Evolutionary conservation across 192 early-diverging fungal genomes (phyloP).

Genomic region (Pilobolus umbonatus): DNA sequence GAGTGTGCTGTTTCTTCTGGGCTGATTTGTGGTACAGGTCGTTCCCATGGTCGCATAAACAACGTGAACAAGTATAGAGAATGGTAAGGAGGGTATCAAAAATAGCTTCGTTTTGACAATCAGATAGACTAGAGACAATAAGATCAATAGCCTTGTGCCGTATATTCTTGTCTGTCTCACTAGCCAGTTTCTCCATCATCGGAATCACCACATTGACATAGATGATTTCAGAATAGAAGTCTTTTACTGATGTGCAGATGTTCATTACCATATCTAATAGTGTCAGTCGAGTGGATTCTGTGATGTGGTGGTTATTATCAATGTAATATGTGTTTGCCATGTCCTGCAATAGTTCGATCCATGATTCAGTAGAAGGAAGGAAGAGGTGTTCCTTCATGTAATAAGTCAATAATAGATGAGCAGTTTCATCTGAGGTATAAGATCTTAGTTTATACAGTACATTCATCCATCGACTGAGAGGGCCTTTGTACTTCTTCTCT

Average conservation of each 20-base stretch:
- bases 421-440: slow-evolving; percentile 38
- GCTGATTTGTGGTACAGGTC: background rate
- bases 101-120: slow-evolving; percentile 25
- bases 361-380: slow-evolving; percentile 49
- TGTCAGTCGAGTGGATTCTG: slow-evolving; percentile 23
- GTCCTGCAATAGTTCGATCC: slow-evolving; percentile 42
- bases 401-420: slow-evolving; percentile 42
- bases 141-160: slow-evolving; percentile 33
- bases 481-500: slow-evolving; percentile 22
- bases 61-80: slow-evolving; percentile 34
- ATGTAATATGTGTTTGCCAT: slow-evolving; percentile 42
- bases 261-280: slow-evolving; percentile 40
- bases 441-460: slow-evolving; percentile 39
- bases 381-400: slow-evolving; percentile 48
- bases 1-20: background rate
- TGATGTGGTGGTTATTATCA: slow-evolving; percentile 12
- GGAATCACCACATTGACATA: slow-evolving; percentile 40
- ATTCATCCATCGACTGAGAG: slow-evolving; percentile 41
- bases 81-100: slow-evolving; percentile 35
- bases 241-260: slow-evolving; percentile 45
- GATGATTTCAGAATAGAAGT: slow-evolving; percentile 46
- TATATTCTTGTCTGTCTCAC: slow-evolving; percentile 35
- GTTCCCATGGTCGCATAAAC: slow-evolving; percentile 24
- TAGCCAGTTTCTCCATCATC: slow-evolving; percentile 33
- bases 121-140: slow-evolving; percentile 32